Evolutionary conservation across 192 early-diverging fungal species (phyloP), one percentile per base, ranked within the genome.

Genomic region (Umbelopsis isabellina): DNA sequence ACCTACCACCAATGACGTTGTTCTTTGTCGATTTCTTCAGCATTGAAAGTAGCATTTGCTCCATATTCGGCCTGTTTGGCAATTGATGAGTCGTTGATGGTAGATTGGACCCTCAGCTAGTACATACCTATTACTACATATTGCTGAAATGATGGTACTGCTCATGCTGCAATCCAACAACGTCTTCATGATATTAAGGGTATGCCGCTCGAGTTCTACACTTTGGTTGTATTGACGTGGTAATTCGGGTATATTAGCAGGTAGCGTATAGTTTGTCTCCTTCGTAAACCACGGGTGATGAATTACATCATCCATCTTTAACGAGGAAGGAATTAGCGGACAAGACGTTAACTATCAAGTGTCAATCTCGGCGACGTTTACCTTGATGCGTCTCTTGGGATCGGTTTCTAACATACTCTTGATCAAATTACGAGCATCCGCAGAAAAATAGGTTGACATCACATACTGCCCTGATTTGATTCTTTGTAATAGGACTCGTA

Each of bases 361-460:
- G 37, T 8, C 23, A 25, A 33, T 7, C 23, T 20, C 20, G 68
- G 30, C 66, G 30, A 81, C 68, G 13, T 79, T 79, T 55, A 88
- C 81, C 27, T 68, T 79, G 55, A 80, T 80, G 11, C 91, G 87
- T 66, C 86, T 69, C 21, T 71, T 68, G 12, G 94, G 93, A 73
- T 95, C 87, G 7, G 92, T 89, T 13, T 89, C 87, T 16, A 96
- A 77, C 89, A 96, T 94, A 67, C 85, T 79, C 47, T 75, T 74
- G 33, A 95, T 79, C 70, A 96, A 71, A 68, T 92, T 88, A 58
- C 84, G 86, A 0, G 91, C 91, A 44, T 82, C 76, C 12, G 80
- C 48, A 52, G 84, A 86, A 55, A 96, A 79, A 55, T 86, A 80
- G 8, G 91, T 84, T 5, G 94, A 93, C 52, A 95, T 92, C 7